Evolutionary conservation across 2,329 filamentous ascomycete species (phyloP), one percentile per base, ranked within the genome.

Genomic region (Zarea fungicola): DNA sequence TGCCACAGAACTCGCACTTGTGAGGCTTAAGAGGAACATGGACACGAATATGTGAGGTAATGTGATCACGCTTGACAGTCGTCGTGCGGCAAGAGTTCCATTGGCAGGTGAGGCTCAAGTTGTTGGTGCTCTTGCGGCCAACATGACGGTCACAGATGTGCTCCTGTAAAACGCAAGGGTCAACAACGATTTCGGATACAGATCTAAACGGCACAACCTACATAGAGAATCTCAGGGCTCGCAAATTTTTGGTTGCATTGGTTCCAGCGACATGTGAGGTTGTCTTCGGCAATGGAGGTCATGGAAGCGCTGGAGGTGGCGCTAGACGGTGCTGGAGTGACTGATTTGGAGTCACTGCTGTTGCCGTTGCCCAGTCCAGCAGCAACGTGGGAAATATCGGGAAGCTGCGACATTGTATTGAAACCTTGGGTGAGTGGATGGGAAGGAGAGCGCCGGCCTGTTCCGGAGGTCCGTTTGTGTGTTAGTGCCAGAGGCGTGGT

Each of bases 21-120:
- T 99, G 93, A 58, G 93, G 93, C 78, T 99, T 99, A 53, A 99
- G 76, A 1, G 93, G 93, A n/a, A 99, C 92, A 67, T 99, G 93
- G 47, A 97, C 93, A 56, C 93, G 89, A 61, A 99, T 96, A 71
- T 99, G 93, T 43, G 93, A 97, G 43, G 93, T 99, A 70, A 99
- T 99, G 73, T 99, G 93, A 63, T 97, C 93, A 62, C 93, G 89
- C 79, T 99, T 97, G 66, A 97, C 92, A 2, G 92, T 97, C 41
- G 91, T 96, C 19, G 92, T 97, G 55, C 90, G 84, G 74, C 93
- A 99, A 56, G 85, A 87, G 60, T 91, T 93, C 93, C 93, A 99
- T 66, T 95, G 89, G 72, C 93, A 99, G 48, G 90, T 96, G 65
- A 99, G 72, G 70, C 93, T 97, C 63, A 99, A 77, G 72, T 99